Conservation (phyloP, 495 filamentous ascomycete genomes). For the Hypomontagnella submonticulosa region DNA sequence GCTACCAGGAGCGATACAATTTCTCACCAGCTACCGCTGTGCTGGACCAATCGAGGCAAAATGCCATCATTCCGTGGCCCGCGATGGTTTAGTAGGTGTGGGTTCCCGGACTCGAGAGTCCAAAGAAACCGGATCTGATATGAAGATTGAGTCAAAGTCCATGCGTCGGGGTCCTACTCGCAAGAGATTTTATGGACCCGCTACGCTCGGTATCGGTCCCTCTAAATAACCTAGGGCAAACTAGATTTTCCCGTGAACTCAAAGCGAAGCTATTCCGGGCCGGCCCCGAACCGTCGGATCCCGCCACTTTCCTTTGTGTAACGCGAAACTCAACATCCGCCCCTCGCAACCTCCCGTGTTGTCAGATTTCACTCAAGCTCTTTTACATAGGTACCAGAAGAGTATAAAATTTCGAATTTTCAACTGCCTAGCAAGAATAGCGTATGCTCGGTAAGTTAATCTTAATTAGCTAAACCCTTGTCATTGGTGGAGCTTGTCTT, state of each 20-base stretch:
- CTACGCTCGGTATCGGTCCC: neutral
- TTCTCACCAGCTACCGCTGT: neutral
- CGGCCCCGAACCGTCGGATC: slow-evolving; percentile 26
- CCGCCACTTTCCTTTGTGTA: neutral
- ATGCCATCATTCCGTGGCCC: slow-evolving; percentile 15
- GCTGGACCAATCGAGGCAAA: slow-evolving; percentile 14
- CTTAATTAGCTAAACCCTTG: no score
- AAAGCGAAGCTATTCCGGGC: slow-evolving; percentile 16
- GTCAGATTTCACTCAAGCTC: no score
- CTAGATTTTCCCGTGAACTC: slow-evolving; percentile 14
- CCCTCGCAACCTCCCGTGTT: no score
- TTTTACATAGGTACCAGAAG: no score
- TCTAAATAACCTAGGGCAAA: slow-evolving; percentile 7
- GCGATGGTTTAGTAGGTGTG: slow-evolving; percentile 11
- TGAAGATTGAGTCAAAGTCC: slow-evolving; percentile 1
- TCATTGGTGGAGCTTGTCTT: no score
- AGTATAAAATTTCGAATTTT: no score
- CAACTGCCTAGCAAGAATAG: no score
- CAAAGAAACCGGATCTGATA: neutral
- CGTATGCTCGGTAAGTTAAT: no score
- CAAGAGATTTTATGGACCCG: slow-evolving; percentile 7
- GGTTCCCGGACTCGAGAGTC: slow-evolving; percentile 4
- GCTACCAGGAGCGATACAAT: slow-evolving; percentile 3
- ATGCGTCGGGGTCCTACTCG: slow-evolving; percentile 3
- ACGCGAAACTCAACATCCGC: neutral